These are phyloP conservation scores for Ascochyta viciae-villosae DNA, from an alignment of 2,329 filamentous ascomycete genomes.

Conservation along the genomic window DNA sequence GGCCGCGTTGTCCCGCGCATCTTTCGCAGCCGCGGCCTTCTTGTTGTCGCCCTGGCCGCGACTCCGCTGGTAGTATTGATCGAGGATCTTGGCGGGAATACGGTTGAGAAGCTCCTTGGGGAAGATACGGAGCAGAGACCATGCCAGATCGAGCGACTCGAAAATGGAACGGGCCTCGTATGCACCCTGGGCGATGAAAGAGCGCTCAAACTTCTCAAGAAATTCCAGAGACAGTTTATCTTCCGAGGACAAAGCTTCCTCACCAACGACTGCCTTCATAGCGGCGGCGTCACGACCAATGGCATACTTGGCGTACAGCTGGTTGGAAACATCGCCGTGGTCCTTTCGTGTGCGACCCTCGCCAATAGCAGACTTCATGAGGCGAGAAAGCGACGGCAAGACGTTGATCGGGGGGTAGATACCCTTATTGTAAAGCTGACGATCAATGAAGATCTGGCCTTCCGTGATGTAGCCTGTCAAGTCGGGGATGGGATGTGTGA, in stretches of 20 bases:
- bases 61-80: constrained; percentile 59
- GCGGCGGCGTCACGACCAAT: constrained; percentile 97
- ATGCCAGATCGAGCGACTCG: constrained; percentile 94
- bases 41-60: constrained; percentile 49
- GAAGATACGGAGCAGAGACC: constrained; percentile 95
- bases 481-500: constrained; percentile 98
- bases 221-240: constrained; percentile 98
- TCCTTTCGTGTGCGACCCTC: constrained; percentile 96
- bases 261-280: constrained; percentile 99
- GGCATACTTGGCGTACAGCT: constrained; percentile 99
- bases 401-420: constrained; percentile 99
- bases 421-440: constrained; percentile 92
- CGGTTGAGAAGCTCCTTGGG: constrained; percentile 98
- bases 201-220: constrained; percentile 96
- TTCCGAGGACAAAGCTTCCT: constrained; percentile 93
- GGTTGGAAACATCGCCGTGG: constrained; percentile 98
- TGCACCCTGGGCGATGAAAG: constrained; percentile 88
- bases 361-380: constrained; percentile 99
- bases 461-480: constrained; percentile 99
- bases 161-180: constrained; percentile 93
- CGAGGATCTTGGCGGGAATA: constrained; percentile 61
- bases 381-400: constrained; percentile 93
- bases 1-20: constrained; percentile 53
- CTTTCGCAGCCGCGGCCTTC: constrained; percentile 48
- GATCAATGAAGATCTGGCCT: constrained; percentile 97